Base-by-base conservation (phyloP, 1,284 basidiomycete species). In the Moesziomyces antarcticus region DNA sequence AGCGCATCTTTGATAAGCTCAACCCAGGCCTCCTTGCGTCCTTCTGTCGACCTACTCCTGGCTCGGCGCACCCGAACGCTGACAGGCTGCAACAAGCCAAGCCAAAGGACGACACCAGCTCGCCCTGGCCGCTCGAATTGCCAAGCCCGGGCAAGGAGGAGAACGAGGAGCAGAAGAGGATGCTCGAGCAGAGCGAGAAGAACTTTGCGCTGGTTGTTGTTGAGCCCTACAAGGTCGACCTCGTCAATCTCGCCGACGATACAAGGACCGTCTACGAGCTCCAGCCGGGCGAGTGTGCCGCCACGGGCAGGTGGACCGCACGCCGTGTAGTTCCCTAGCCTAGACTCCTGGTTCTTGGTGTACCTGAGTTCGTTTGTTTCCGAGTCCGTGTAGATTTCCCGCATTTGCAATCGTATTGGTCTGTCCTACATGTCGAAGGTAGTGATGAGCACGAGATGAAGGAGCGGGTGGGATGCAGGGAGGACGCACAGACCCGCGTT, bases 31-130 rank as follows among this genome's bases (percentile, higher is more conserved):
- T 85, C n/a, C 65, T 84, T 9, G 85, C 85, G 20, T 82, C 80
- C 16, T 85, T 85, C 65, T 78, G 75, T 43, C 53, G 83, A 10
- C 84, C 84, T n/a, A 80, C 73, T 0, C 85, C 85, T 0, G 85
- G 84, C 0, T 76, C 78, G 0, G 35, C 52, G 3, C 79, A 81
- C 46, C 79, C 78, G 14, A 68, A 78, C 16, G 63, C 69, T 1
- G 58, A 58, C 5, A 30, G 48, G 0, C 18, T 65, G 33, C 22
- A 40, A 27, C 22, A 14, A 3, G 72, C 66, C 14, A 47, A 63
- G 16, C 62, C 72, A 10, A 74, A 74, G 22, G 72, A 70, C 30
- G 56, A 62, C 37, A 53, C 47, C 21, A 66, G 33, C 27, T 74
- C 72, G 7, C 78, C 78, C 10, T 81, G 79, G 79, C 79, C 79